Base-by-base conservation (phyloP, 2,329 filamentous ascomycete genomes). In the Tolypocladium cylindrosporum region DNA sequence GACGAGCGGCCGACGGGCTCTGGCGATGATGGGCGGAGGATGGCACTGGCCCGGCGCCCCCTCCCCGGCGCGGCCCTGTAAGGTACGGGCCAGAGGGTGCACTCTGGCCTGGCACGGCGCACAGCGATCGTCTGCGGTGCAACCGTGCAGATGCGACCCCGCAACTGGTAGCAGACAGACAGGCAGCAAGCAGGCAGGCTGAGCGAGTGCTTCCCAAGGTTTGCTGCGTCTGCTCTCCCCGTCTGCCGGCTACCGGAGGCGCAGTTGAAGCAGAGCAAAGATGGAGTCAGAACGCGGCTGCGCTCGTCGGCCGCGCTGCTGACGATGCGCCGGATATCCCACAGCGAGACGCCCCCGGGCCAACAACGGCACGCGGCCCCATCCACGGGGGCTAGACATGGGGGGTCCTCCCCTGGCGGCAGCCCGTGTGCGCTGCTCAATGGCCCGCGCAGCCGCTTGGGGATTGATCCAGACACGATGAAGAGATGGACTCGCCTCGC, bases 61-160 rank as follows among this genome's bases (percentile, higher is more conserved):
- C 24, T n/a, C 16, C 39, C 16, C 8, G 14, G 14, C 19, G 37
- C 6, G 27, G n/a, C 54, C 50, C 54, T 59, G 58, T 57, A 41
- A 57, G 48, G 55, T 56, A 56, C 58, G 27, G n/a, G 19, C 50
- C 45, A 34, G 54, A 51, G 36, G 51, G 42, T 48, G 34, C 40
- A 9, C 9, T 27, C 41, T 8, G 34, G 50, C 41, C 56, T 51
- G 36, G n/a, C 51, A 34, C 39, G 55, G 27, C 45, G 37, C 37
- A 3, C 37, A 14, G 21, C 27, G 24, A 58, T 61, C 55, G 50
- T 43, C 60, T 64, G 57, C 45, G 50, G 59, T 64, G 62, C 57
- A 54, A 63, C 61, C 36, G 53, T 55, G 59, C 58, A 42, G 54
- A 54, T 57, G 59, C 55, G 43, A 57, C 62, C 57, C 62, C 60